Evolutionary conservation across 2,329 filamentous ascomycete species (phyloP), one percentile per base, ranked within the genome.

Genomic region (Huntiella decipiens): DNA sequence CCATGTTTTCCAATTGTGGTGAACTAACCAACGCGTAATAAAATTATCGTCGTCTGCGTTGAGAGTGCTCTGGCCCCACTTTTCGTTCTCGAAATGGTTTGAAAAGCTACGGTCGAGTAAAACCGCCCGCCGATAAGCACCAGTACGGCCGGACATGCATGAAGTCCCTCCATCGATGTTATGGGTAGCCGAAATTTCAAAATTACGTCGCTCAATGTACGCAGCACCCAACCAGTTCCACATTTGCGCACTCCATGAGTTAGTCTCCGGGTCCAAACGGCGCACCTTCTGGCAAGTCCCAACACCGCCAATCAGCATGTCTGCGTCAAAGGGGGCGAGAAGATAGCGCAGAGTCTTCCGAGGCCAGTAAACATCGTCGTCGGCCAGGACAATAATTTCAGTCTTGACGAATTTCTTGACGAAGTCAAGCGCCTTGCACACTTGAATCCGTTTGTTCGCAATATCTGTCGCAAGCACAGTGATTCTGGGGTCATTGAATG

Each of bases 31-130:
- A 48, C 88, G 79, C 5, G 88, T 95, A 55, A 96, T 84, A 64
- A 95, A 96, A 64, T 96, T 96, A 68, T 96, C 88, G 61, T 96
- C 88, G 61, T 96, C 88, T 19, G 88, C 86, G 58, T 95, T 95
- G 51, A 96, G 71, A 56, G 87, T 87, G 63, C 81, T 93, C 55
- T 80, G 77, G 42, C 80, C 73, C 84, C 84, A 94, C 54, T 80
- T 81, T 64, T 96, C 88, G 46, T 87, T 85, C 53, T 83, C 87
- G 66, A 96, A 95, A 39, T 79, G 83, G 52, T 87, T 74, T 37
- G 86, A 77, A 61, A 96, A 96, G 44, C 81, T 77, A 50, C 81
- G 76, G 58, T 87, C 84, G 55, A 84, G 78, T 19, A 96, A 68
- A 52, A 96, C 95, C 57, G 82, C 76, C 7, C 84, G 85, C 41